Base-by-base conservation (phyloP, 805 yeast genomes). In the Candida argentea region DNA sequence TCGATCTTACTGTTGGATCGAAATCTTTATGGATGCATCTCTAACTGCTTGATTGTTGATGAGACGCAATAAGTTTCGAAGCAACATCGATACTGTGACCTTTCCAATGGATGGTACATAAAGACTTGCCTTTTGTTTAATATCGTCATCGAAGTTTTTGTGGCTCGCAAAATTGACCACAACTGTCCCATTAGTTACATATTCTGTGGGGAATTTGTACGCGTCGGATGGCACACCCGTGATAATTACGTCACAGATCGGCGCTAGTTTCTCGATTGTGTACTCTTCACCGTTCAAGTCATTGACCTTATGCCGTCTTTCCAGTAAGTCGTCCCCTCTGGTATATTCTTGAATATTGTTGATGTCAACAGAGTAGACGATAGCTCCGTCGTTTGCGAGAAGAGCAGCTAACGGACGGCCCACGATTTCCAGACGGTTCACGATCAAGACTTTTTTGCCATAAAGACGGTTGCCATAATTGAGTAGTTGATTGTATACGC, bases 341-440 rank as follows among this genome's bases (percentile, higher is more conserved):
- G 95, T 89, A 57, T 83, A 91, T 50, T 76, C 75, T 54, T 91
- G 97, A 37, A 86, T 75, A 42, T 85, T 82, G 44, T 80, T 76
- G 28, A 91, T 58, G 49, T 91, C 97, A 3, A 76, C 89, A 1
- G 97, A 87, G 52, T 81, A 91, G 2, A 91, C 97, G 1, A 78
- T 79, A 14, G 98, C 98, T 37, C 98, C 98, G 48, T 91, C 98
- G 47, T 91, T 91, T 12, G 98, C 97, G 38, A 91, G 62, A 20
- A 91, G 56, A 0, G 98, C 97, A 19, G 97, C 97, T 34, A 91
- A 61, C 1, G 98, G 98, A 42, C 98, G 73, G 8, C 98, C 98
- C 14, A 91, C 98, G 46, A 91, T 89, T 56, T 91, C 98, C 8
- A 94, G 82, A 46, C 98, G 68, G 57, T 91, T 91, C 29, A 91